Conservation (phyloP, 164 flowering plant genomes). For the Paratinospora sagittata region DNA sequence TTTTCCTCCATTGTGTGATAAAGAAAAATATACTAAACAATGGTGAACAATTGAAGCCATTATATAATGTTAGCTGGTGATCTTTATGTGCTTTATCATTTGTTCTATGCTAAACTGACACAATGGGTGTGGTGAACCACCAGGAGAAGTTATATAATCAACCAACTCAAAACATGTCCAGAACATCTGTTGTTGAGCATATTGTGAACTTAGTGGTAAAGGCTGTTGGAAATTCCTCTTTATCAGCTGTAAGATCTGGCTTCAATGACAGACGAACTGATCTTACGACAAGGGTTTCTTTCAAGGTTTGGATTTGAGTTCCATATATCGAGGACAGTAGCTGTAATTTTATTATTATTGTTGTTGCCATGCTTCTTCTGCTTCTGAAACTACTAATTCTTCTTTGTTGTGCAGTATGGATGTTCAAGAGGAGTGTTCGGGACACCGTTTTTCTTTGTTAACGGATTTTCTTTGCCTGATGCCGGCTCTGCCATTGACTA, state of each 20-base stretch:
- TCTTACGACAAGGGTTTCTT: conserved; percentile 53
- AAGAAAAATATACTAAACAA: not conserved
- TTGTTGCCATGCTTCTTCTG: not conserved
- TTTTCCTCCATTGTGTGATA: not conserved
- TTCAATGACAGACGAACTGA: conserved; percentile 52
- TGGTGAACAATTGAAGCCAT: not conserved
- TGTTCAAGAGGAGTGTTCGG: conserved; percentile 71
- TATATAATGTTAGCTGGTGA: not conserved
- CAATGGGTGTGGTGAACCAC: conserved; percentile 3
- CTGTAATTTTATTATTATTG: not conserved
- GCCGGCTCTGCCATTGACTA: conserved; percentile 46
- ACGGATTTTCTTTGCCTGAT: conserved; percentile 64
- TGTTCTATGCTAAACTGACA: conserved; percentile 6
- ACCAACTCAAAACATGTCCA: conserved; percentile 46
- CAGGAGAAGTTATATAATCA: conserved; percentile 68
- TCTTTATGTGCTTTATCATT: not conserved
- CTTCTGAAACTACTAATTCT: not conserved
- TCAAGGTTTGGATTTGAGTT: conserved; percentile 41
- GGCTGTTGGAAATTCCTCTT: conserved; percentile 44
- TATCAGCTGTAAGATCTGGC: conserved; percentile 36
- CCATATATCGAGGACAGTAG: not conserved
- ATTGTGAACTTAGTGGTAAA: conserved; percentile 33
- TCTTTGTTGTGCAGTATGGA: conserved; percentile 56
- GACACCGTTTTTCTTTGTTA: conserved; percentile 70
- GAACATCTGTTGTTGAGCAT: conserved; percentile 34